Conservation (phyloP, 2,329 filamentous ascomycete genomes). For the Didymella pinodella region DNA sequence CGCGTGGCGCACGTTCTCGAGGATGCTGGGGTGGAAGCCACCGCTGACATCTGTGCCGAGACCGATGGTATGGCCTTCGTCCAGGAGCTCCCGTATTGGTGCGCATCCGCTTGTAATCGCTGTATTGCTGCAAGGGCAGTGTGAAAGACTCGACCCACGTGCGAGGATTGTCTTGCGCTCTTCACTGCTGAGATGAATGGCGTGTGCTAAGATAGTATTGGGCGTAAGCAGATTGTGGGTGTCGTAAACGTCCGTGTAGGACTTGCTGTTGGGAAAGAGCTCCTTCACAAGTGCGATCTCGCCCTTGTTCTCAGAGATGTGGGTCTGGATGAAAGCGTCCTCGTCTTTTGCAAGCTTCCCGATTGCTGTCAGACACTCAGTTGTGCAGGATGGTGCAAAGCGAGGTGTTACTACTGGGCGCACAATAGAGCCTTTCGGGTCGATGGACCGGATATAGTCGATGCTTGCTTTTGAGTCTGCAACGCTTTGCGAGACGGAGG, state of each 20-base stretch:
- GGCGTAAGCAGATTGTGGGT: conserved; percentile 70
- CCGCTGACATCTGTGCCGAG: conserved; percentile 92
- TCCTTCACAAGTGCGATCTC: conserved; percentile 76
- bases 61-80: conserved; percentile 78
- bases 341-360: conserved; percentile 70
- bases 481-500: conserved; percentile 68
- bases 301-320: conserved; percentile 81
- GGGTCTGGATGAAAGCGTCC: conserved; percentile 80
- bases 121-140: conserved; percentile 89
- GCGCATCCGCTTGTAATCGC: conserved; percentile 81
- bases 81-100: conserved; percentile 75
- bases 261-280: conserved; percentile 69
- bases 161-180: conserved; percentile 72
- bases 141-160: conserved; percentile 72
- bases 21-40: conserved; percentile 81
- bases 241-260: conserved; percentile 85
- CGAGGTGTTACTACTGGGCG: conserved; percentile 80
- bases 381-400: conserved; percentile 65
- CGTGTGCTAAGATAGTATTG: conserved; percentile 85
- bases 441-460: conserved; percentile 69
- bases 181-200: conserved; percentile 73
- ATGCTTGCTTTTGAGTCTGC: conserved; percentile 54
- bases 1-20: conserved; percentile 85
- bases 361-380: conserved; percentile 66
- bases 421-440: conserved; percentile 71